Evolutionary conservation across 768 basidiomycete species (phyloP).

Genomic region (Thelephora ganbajun): DNA sequence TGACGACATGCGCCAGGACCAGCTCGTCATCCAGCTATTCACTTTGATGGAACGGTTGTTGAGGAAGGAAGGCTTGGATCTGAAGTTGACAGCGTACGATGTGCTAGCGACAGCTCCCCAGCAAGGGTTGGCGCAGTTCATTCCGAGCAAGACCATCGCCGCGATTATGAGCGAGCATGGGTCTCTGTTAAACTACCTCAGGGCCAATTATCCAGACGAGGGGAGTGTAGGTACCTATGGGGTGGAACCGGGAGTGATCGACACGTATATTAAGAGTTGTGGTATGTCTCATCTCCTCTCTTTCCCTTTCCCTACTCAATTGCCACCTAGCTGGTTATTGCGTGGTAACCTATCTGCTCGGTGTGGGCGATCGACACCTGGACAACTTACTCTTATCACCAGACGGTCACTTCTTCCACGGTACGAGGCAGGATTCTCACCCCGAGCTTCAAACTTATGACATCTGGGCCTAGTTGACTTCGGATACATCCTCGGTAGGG

Average conservation of each 20-base stretch:
- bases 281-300: slow-evolving; percentile 38
- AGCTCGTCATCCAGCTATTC: slow-evolving; percentile 95
- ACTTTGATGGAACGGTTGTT: slow-evolving; percentile 93
- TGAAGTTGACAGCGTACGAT: slow-evolving; percentile 82
- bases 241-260: slow-evolving; percentile 88
- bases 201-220: slow-evolving; percentile 81
- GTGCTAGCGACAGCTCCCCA: slow-evolving; percentile 84
- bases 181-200: slow-evolving; percentile 75
- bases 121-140: slow-evolving; percentile 95
- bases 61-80: slow-evolving; percentile 88
- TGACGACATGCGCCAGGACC: slow-evolving; percentile 97
- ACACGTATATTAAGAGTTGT: slow-evolving; percentile 93
- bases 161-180: slow-evolving; percentile 90
- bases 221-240: slow-evolving; percentile 90
- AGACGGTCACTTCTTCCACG: slow-evolving; percentile 97
- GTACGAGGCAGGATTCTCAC: slow-evolving; percentile 22
- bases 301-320: slow-evolving; percentile 5
- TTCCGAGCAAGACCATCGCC: slow-evolving; percentile 91
- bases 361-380: slow-evolving; percentile 93
- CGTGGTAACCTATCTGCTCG: slow-evolving; percentile 90
- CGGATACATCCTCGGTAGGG: slow-evolving; percentile 93
- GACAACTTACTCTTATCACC: slow-evolving; percentile 90
- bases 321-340: slow-evolving; percentile 80
- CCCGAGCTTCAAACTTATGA: slow-evolving; percentile 7
- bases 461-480: slow-evolving; percentile 63